Percentiles rank a stretch among this genome's conserved stretches.
Evolutionary conservation across 163 green algal genomes (phyloP).

Genomic region (Trebouxia gelatinosa): DNA sequence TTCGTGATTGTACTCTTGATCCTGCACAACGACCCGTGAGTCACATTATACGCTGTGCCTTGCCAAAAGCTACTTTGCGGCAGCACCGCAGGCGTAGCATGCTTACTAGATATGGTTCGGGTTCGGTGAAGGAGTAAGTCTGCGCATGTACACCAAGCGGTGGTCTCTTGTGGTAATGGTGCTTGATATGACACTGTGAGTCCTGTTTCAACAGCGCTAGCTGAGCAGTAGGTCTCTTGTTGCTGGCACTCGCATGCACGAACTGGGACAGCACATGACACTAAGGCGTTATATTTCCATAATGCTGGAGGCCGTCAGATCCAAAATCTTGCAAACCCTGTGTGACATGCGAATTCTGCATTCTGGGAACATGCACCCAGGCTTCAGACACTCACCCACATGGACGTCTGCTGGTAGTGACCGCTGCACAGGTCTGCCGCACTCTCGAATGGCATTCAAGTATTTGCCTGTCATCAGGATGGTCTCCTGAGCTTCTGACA

Average conservation of each 20-base stretch:
- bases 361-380: not conserved
- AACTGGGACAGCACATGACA: not conserved
- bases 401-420: constrained; percentile 42
- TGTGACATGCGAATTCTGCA: constrained; percentile 3
- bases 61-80: not conserved
- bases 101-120: constrained; percentile 27
- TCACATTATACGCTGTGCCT: not conserved
- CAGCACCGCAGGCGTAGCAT: not conserved
- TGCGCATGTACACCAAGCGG: too few species aligned
- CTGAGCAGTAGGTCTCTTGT: too few species aligned
- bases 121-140: not conserved
- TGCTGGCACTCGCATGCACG: too few species aligned
- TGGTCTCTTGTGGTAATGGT: too few species aligned
- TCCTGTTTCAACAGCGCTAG: too few species aligned
- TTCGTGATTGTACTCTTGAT: constrained; percentile 38
- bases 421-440: constrained; percentile 49
- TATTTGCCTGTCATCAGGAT: constrained; percentile 84
- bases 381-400: constrained; percentile 48
- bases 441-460: constrained; percentile 86
- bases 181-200: too few species aligned
- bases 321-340: not conserved
- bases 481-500: constrained; percentile 33
- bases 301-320: not conserved
- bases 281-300: not conserved
- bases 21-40: constrained; percentile 12